These are phyloP conservation scores for Microdochium paspali DNA, from an alignment of 2,329 filamentous ascomycete genomes.

Conservation along the genomic window DNA sequence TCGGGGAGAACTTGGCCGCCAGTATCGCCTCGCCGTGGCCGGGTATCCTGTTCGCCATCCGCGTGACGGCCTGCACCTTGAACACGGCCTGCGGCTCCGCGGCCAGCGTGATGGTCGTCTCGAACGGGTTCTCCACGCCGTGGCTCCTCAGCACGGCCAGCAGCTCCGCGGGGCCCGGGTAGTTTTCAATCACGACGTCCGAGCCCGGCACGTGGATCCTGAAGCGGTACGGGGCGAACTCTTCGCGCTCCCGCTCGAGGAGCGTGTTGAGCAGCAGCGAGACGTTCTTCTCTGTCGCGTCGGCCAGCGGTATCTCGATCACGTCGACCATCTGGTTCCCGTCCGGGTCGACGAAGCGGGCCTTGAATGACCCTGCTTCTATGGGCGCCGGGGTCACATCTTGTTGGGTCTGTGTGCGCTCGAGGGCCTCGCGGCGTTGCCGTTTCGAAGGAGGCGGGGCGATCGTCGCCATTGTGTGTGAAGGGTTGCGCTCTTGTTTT, in stretches of 20 bases:
- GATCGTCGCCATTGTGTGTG: conserved; percentile 61
- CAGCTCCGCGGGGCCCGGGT: conserved; percentile 38
- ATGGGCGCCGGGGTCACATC: conserved; percentile 60
- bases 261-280: conserved; percentile 80
- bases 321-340: conserved; percentile 62
- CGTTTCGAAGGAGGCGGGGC: conserved; percentile 81
- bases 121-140: conserved; percentile 49
- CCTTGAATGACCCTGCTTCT: conserved; percentile 67
- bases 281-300: conserved; percentile 82
- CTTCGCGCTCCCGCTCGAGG: conserved; percentile 58
- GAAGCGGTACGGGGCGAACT: conserved; percentile 53
- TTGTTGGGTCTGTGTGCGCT: conserved; percentile 65
- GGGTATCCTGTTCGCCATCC: conserved; percentile 79
- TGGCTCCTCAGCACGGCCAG: conserved; percentile 43
- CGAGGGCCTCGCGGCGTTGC: conserved; percentile 67
- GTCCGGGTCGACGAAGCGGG: conserved; percentile 81
- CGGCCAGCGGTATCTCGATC: conserved; percentile 66
- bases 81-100: conserved; percentile 85
- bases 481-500: conserved; percentile 5
- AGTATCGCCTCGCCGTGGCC: conserved; percentile 91
- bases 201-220: conserved; percentile 47
- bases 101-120: conserved; percentile 43
- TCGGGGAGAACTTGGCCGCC: conserved; percentile 75
- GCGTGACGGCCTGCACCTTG: conserved; percentile 81
- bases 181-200: conserved; percentile 44